Evolutionary conservation across 441 rosid species (phyloP).

Genomic region (Syzygium malaccense): DNA sequence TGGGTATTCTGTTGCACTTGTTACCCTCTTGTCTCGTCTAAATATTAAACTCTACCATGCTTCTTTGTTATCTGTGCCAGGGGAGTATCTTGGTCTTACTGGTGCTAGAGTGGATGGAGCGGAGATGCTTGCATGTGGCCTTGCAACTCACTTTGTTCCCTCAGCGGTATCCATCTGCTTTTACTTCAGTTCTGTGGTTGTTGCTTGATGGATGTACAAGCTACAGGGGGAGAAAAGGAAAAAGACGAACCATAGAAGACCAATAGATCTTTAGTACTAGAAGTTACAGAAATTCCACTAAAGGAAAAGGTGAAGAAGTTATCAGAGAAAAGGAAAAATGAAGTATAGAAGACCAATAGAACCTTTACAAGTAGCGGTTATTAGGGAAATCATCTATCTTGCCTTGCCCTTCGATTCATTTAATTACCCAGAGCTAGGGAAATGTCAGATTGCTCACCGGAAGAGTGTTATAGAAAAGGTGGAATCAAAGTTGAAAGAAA

Average conservation of each 20-base stretch:
- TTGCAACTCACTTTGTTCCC: slow-evolving; percentile 34
- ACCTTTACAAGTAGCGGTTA: neutral
- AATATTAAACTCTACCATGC: neutral
- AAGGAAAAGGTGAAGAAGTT: neutral
- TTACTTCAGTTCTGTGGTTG: neutral
- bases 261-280: neutral
- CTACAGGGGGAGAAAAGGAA: neutral
- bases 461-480: neutral
- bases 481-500: neutral
- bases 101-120: slow-evolving; percentile 23
- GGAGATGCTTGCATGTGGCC: slow-evolving; percentile 40
- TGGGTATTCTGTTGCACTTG: neutral
- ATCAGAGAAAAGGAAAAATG: neutral
- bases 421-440: neutral
- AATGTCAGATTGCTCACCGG: neutral
- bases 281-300: neutral
- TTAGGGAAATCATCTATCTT: neutral
- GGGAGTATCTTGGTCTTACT: slow-evolving; percentile 35
- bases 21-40: neutral
- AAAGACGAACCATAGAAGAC: neutral
- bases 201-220: neutral
- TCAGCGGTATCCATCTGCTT: slow-evolving; percentile 9
- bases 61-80: neutral
- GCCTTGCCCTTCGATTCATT: neutral
- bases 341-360: neutral